Conservation (phyloP, 1,284 basidiomycete species). For the Apiotrichum brassicae region DNA sequence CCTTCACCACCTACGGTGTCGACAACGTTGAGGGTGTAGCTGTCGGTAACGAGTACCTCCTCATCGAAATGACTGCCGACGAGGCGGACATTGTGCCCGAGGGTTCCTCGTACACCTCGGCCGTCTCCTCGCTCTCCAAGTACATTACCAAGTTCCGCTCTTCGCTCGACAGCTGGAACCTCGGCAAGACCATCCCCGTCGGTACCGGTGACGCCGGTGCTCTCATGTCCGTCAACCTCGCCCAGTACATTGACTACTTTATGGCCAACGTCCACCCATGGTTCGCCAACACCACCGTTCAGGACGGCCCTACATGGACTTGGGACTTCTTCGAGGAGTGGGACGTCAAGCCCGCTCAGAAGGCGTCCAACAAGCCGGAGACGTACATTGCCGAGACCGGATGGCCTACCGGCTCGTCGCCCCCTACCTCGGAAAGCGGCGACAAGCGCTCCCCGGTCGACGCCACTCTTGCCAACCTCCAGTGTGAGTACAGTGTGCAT, state of each 20-base stretch:
- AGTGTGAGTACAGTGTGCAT: conserved; percentile 27
- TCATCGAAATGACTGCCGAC: conserved; percentile 55
- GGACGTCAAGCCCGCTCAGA: conserved; percentile 50
- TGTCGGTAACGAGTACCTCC: conserved; percentile 65
- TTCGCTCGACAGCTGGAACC: conserved; percentile 48
- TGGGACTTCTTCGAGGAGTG: conserved; percentile 55
- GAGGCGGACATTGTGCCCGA: conserved; percentile 23
- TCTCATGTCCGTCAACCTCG: conserved; percentile 68
- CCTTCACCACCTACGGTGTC: conserved; percentile 68
- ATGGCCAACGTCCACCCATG: conserved; percentile 65
- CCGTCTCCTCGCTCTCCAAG: conserved; percentile 52
- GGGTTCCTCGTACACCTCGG: conserved; percentile 28
- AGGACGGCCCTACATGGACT: conserved; percentile 64
- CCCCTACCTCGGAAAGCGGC: not conserved
- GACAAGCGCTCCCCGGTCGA: not conserved
- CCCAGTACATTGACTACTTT: conserved; percentile 63
- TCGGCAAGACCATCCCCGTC: conserved; percentile 57
- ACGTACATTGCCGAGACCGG: conserved; percentile 89
- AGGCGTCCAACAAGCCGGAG: conserved; percentile 58
- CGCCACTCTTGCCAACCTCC: conserved; percentile 14
- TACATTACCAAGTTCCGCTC: conserved; percentile 60
- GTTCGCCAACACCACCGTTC: conserved; percentile 58
- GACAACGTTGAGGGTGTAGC: conserved; percentile 63
- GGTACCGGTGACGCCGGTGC: conserved; percentile 88
- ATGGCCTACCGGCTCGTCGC: conserved; percentile 60